These are phyloP conservation scores for Fraxinus sp. DNA, from an alignment of 305 asterid species.

Conservation along the genomic window DNA sequence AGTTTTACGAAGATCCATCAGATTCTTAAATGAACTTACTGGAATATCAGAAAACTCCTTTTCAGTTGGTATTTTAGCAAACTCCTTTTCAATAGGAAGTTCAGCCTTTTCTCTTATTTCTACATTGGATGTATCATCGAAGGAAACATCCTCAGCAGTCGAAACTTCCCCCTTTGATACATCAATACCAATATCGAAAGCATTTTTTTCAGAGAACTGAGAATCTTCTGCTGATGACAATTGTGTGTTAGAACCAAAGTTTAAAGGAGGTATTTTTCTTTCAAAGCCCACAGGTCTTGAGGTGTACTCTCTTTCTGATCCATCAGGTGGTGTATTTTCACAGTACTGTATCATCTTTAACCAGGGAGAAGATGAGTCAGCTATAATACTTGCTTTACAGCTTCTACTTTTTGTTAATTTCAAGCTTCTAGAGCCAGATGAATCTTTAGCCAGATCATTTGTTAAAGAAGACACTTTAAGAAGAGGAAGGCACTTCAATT, in stretches of 20 bases:
- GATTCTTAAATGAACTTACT: conserved; percentile 40
- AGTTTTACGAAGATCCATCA: neutral
- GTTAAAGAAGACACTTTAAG: conserved; percentile 36
- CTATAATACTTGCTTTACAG: conserved; percentile 56
- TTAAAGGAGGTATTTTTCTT: conserved; percentile 42
- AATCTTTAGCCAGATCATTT: conserved; percentile 33
- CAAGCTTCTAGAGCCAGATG: conserved; percentile 36
- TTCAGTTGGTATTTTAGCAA: conserved; percentile 27
- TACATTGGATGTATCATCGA: conserved; percentile 18
- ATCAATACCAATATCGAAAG: conserved; percentile 52
- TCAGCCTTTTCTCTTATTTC: conserved; percentile 34
- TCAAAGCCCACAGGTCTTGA: conserved; percentile 33
- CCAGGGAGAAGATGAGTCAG: conserved; percentile 43
- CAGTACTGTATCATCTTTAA: conserved; percentile 37
- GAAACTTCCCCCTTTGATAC: conserved; percentile 35
- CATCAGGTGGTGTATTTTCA: conserved; percentile 47
- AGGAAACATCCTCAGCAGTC: conserved; percentile 23
- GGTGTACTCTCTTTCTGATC: conserved; percentile 41
- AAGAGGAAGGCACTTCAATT: conserved; percentile 37
- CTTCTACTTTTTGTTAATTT: conserved; percentile 68
- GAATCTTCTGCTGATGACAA: conserved; percentile 45
- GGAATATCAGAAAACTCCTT: conserved; percentile 33
- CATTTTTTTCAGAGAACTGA: conserved; percentile 43
- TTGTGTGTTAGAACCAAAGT: conserved; percentile 34
- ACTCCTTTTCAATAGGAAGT: conserved; percentile 30